phyloP scores from a whole-genome alignment of 331 rosid genomes.

The Arachis monticola region DNA sequence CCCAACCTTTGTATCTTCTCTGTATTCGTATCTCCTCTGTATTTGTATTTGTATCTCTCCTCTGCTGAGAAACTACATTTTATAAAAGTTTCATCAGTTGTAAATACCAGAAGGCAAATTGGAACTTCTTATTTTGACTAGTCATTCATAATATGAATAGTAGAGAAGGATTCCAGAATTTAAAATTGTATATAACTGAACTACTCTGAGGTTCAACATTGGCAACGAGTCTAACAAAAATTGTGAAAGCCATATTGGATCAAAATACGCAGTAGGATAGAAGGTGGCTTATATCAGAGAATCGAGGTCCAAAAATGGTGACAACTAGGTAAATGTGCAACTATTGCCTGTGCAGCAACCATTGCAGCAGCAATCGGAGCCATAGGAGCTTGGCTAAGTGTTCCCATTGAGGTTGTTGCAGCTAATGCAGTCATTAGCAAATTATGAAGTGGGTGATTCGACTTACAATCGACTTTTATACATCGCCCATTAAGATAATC shows the following conservation, averaged over 20 bases:
- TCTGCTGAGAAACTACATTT: constrained; percentile 88
- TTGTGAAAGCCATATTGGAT: constrained; percentile 1
- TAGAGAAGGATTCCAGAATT: constrained; percentile 23
- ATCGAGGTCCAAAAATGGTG: neutral
- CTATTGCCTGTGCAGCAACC: too few species aligned
- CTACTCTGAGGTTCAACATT: neutral
- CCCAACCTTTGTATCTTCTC: too few species aligned
- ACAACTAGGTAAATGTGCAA: constrained; percentile 7
- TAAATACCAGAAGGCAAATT: constrained; percentile 34
- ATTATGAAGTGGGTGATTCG: too few species aligned
- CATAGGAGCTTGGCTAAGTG: too few species aligned
- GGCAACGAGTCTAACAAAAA: constrained; percentile 11
- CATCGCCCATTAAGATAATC: too few species aligned
- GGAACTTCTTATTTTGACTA: neutral
- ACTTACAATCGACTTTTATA: too few species aligned
- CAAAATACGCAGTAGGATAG: constrained; percentile 19
- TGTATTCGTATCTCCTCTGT: too few species aligned
- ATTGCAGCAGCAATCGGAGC: too few species aligned
- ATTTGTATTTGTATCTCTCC: constrained; percentile 17
- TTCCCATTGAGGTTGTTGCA: too few species aligned
- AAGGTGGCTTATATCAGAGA: constrained; percentile 6
- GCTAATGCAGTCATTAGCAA: too few species aligned
- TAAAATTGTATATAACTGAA: neutral
- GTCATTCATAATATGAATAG: constrained; percentile 6
- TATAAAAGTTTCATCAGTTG: constrained; percentile 31